Conservation (phyloP, 208 protist genomes). For the Trypanosoma vivax region DNA sequence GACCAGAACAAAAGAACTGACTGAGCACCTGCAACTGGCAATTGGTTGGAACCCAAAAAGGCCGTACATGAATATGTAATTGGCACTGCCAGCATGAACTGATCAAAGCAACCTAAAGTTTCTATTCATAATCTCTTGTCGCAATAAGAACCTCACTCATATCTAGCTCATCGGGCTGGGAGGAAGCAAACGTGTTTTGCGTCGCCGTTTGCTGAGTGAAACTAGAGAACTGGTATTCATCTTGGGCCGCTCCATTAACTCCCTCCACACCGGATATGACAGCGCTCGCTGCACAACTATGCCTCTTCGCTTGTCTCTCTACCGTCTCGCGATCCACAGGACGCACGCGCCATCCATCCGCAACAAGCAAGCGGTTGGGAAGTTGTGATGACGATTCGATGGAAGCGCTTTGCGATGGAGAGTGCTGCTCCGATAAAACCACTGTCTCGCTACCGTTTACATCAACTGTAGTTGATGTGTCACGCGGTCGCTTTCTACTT, state of each 20-base stretch:
- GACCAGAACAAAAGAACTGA: too few species aligned
- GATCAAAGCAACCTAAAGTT: not conserved
- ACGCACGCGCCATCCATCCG: slow-evolving; percentile 67
- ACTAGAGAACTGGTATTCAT: too few species aligned
- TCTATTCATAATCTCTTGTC: slow-evolving; percentile 77
- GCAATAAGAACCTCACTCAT: slow-evolving; percentile 70
- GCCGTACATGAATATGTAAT: too few species aligned
- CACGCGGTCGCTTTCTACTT: slow-evolving; percentile 27
- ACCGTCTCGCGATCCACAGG: slow-evolving; percentile 5
- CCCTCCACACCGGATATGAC: too few species aligned
- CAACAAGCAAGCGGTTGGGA: slow-evolving; percentile 39
- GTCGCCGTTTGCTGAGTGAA: not conserved
- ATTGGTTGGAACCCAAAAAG: too few species aligned
- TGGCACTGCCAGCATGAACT: not conserved
- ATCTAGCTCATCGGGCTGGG: slow-evolving; percentile 33
- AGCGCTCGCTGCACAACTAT: too few species aligned
- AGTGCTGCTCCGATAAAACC: too few species aligned
- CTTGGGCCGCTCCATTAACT: too few species aligned
- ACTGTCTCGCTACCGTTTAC: not conserved
- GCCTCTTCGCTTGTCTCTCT: slow-evolving; percentile 2
- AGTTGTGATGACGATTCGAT: not conserved
- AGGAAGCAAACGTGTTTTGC: slow-evolving; percentile 22
- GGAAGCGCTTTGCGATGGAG: too few species aligned
- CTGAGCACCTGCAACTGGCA: too few species aligned
- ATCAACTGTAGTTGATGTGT: slow-evolving; percentile 7